Conservation (phyloP, 257 asterid species). For the Rubia yunnanensis region DNA sequence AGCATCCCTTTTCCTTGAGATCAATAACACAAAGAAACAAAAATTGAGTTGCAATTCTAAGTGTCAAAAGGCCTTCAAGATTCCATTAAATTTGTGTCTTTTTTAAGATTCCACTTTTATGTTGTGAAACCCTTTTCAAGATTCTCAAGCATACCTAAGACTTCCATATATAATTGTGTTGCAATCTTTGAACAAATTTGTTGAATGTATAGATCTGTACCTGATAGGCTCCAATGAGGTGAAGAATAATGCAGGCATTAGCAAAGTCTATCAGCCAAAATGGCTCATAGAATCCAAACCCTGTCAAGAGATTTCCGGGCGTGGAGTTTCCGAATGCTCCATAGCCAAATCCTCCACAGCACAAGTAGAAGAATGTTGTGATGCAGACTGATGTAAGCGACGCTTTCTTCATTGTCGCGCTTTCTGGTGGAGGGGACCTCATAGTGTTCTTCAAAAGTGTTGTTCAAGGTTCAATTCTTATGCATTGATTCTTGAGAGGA, state of each 20-base stretch:
- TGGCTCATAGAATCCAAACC: constrained; percentile 74
- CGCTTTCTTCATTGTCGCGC: constrained; percentile 61
- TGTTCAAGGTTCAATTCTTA: background rate
- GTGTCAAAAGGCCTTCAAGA: no score
- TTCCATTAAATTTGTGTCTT: no score
- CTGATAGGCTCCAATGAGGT: constrained; percentile 80
- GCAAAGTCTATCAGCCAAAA: constrained; percentile 83
- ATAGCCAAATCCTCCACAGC: constrained; percentile 90
- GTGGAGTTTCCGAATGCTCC: constrained; percentile 83
- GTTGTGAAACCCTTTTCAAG: no score
- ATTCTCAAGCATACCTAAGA: no score
- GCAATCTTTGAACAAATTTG: no score
- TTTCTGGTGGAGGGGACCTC: constrained; percentile 58
- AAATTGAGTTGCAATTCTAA: no score
- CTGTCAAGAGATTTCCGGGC: constrained; percentile 83
- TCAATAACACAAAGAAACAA: no score
- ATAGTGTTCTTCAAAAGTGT: constrained; percentile 50
- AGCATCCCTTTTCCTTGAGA: no score
- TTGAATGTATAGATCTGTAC: constrained; percentile 20
- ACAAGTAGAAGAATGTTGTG: constrained; percentile 60
- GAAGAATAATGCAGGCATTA: constrained; percentile 72
- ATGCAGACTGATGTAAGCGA: constrained; percentile 40
- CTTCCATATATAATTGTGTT: no score
- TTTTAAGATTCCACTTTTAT: no score
- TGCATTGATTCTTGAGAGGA: background rate